Evolutionary conservation across 1,139 yeast species (phyloP), one percentile per base, ranked within the genome.

Genomic region (Pichia sp.): DNA sequence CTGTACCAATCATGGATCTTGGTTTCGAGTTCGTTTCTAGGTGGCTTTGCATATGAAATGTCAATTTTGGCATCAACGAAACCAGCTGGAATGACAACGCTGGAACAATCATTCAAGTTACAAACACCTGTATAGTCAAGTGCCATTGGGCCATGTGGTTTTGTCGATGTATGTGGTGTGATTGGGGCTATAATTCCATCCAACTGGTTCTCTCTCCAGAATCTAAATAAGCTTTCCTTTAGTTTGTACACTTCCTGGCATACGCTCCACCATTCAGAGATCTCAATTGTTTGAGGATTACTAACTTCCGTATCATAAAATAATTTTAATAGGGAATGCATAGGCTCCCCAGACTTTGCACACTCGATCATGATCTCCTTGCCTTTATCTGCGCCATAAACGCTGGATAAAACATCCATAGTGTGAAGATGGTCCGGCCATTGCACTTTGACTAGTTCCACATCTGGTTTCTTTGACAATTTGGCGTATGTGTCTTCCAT

Each of bases 331-430:
- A 38, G 30, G 13, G 22, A 27, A 42, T 58, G 47, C 10, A 64
- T 47, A 13, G 73, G 69, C 46, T 74, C 80, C 3, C 74, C 77
- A 4, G 72, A 63, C 9, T 45, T 35, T 13, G 46, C 53, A 33
- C 60, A 48, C 20, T 46, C 43, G 3, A 44, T 49, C 8, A 43
- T 37, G 12, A 60, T 58, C 41, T 67, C 67, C 20, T 53, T 50
- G 3, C 69, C 73, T 3, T 72, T 74, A 50, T 74, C 78, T 36
- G 75, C 66, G 26, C 63, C 56, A 45, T 67, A 71, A 1, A 48
- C 47, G 13, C 35, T 34, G 14, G 22, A 35, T 10, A 48, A 27
- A 4, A 48, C 33, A 6, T 27, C 15, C 6, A 28, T 17, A 33
- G 71, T 58, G 11, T 59, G 44, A 8, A 62, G 51, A 26, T 63